These are phyloP conservation scores for Diaporthe caulivora DNA, from an alignment of 2,329 filamentous ascomycete species.

Conservation along the genomic window DNA sequence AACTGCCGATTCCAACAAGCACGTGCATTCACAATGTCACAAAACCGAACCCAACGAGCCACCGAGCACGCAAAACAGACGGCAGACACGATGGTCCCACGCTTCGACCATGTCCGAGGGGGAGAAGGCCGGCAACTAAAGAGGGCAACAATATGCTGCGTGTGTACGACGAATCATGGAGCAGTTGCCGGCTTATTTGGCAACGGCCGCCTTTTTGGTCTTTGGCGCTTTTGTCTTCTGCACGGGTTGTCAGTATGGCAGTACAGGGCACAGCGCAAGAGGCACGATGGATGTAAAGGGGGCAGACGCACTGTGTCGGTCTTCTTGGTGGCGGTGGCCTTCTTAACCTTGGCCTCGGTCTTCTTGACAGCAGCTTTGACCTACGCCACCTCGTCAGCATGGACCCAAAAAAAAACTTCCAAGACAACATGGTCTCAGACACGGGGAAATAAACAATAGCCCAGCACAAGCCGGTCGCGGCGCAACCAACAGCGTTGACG, in stretches of 20 bases:
- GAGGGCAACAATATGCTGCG: neutral
- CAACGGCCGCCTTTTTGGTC: constrained; percentile 46
- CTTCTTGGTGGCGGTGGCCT: constrained; percentile 42
- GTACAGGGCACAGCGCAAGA: neutral
- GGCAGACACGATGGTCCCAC: constrained; percentile 14
- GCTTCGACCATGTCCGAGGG: constrained; percentile 33
- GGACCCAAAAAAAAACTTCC: neutral
- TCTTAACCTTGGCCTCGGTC: constrained; percentile 45
- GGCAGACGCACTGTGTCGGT: constrained; percentile 39
- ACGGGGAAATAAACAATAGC: neutral
- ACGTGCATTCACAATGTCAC: constrained; percentile 13
- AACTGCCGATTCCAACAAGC: constrained; percentile 8
- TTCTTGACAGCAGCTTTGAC: constrained; percentile 49
- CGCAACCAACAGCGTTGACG: constrained; percentile 4
- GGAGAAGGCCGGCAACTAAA: constrained; percentile 20
- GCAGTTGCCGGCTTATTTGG: constrained; percentile 40
- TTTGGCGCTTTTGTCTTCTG: constrained; percentile 49
- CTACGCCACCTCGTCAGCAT: constrained; percentile 39
- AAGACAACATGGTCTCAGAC: neutral
- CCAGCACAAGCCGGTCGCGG: neutral
- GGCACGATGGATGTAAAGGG: no score
- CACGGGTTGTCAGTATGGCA: neutral
- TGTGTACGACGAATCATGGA: neutral
- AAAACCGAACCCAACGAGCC: constrained; percentile 12
- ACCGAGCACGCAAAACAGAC: constrained; percentile 8